phyloP scores from a whole-genome alignment of 495 filamentous ascomycete species.

The Filosporella fistucella region DNA sequence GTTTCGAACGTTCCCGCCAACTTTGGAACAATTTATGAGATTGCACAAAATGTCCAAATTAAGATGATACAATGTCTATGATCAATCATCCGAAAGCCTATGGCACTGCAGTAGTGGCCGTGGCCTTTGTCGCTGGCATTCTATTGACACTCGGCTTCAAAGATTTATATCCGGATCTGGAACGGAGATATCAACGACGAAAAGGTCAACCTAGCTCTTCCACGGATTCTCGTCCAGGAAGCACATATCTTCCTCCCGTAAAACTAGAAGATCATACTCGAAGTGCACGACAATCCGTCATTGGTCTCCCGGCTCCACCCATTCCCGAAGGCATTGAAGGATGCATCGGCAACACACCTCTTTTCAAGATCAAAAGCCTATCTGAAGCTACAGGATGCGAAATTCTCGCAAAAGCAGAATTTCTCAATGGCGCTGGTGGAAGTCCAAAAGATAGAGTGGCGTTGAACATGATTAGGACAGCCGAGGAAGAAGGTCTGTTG shows the following conservation, averaged over 20 bases:
- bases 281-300: conserved; percentile 17
- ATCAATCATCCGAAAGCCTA: conserved; percentile 50
- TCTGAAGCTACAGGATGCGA: conserved; percentile 89
- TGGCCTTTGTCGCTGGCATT: conserved; percentile 71
- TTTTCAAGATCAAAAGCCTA: conserved; percentile 82
- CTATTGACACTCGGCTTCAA: conserved; percentile 69
- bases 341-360: conserved; percentile 89
- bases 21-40: neutral
- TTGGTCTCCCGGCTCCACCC: conserved; percentile 5
- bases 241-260: conserved; percentile 29
- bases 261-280: conserved; percentile 46
- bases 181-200: conserved; percentile 50
- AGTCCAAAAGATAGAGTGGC: conserved; percentile 96
- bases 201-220: conserved; percentile 2
- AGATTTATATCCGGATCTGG: conserved; percentile 66
- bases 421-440: conserved; percentile 90
- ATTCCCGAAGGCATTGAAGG: conserved; percentile 74
- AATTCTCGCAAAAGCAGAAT: conserved; percentile 95
- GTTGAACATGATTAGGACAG: conserved; percentile 78
- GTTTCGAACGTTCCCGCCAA: conserved; percentile 2
- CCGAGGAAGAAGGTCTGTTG: conserved; percentile 74
- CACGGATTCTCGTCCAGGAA: conserved; percentile 14
- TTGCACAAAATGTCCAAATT: conserved; percentile 4
- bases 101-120: conserved; percentile 52
- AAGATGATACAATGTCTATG: conserved; percentile 39